Percentiles rank a stretch among this genome's conserved stretches.
Evolutionary conservation across 371 early-diverging fungal genomes (phyloP).

Genomic region (Capillidium rhysosporum): DNA sequence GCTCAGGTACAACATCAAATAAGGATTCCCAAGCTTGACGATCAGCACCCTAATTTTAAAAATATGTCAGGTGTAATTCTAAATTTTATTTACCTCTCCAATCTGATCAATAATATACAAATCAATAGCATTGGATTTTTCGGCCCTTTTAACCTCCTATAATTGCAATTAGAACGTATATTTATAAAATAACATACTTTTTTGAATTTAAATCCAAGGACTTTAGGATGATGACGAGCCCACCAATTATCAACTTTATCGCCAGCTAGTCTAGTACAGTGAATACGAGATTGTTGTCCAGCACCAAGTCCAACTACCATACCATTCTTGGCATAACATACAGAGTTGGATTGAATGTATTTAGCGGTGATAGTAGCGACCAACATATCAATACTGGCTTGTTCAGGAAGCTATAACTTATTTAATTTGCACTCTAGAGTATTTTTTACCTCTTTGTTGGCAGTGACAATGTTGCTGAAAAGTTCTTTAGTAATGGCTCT

Average conservation of each 20-base stretch:
- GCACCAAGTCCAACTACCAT: conserved; percentile 97
- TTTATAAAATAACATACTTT: conserved; percentile 8
- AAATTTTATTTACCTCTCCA: conserved; percentile 22
- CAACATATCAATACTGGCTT: conserved; percentile 62
- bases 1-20: conserved; percentile 58
- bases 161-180: background rate
- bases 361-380: conserved; percentile 94
- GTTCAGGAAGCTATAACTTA: conserved; percentile 27
- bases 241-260: conserved; percentile 98
- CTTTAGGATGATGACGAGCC: conserved; percentile 87
- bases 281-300: conserved; percentile 95
- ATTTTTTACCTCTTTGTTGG: conserved; percentile 35
- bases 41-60: conserved; percentile 29
- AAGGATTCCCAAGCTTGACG: conserved; percentile 55
- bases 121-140: conserved; percentile 93
- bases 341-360: conserved; percentile 96
- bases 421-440: background rate
- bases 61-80: background rate
- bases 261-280: conserved; percentile 94
- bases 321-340: conserved; percentile 93
- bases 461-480: conserved; percentile 69
- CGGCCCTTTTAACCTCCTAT: conserved; percentile 67
- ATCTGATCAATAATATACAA: conserved; percentile 71
- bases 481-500: conserved; percentile 42
- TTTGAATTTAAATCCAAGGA: conserved; percentile 69